phyloP scores from a whole-genome alignment of 805 yeast genomes.

The Yarrowia sp. region DNA sequence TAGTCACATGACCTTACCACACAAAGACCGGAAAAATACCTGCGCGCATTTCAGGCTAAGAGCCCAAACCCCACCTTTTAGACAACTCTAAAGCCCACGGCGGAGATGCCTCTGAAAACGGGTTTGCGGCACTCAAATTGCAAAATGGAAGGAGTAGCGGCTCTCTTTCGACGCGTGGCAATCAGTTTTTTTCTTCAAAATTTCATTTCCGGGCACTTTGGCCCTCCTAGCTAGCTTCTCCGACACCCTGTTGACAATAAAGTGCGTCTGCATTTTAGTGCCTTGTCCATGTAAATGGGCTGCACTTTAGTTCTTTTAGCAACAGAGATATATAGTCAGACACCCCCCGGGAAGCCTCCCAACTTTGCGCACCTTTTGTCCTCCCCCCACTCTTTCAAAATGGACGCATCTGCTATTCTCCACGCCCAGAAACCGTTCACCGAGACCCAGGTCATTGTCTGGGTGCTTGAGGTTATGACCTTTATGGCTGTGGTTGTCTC shows the following conservation, averaged over 20 bases:
- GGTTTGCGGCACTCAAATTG: too few relatives aligned
- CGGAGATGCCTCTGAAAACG: too few relatives aligned
- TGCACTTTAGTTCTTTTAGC: background rate
- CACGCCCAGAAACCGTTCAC: conserved; percentile 2
- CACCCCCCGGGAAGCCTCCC: background rate
- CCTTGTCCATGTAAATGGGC: conserved; percentile 3
- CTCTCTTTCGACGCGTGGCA: too few relatives aligned
- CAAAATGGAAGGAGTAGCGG: too few relatives aligned
- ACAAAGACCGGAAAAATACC: conserved; percentile 8
- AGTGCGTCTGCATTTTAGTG: background rate
- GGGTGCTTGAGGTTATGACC: conserved; percentile 10
- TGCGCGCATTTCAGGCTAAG: background rate
- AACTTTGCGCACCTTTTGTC: too few relatives aligned
- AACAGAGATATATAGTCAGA: background rate
- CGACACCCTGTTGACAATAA: background rate
- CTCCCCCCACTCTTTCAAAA: background rate
- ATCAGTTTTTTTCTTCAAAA: background rate
- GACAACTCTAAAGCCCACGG: background rate
- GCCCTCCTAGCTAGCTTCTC: background rate
- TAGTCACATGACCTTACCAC: too few relatives aligned
- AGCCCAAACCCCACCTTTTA: conserved; percentile 4
- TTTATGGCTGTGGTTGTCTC: background rate
- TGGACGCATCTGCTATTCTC: background rate
- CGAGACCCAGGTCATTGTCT: background rate
- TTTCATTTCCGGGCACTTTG: too few relatives aligned